Base-by-base conservation (phyloP, 257 asterid genomes). In the Solanum virginianum region DNA sequence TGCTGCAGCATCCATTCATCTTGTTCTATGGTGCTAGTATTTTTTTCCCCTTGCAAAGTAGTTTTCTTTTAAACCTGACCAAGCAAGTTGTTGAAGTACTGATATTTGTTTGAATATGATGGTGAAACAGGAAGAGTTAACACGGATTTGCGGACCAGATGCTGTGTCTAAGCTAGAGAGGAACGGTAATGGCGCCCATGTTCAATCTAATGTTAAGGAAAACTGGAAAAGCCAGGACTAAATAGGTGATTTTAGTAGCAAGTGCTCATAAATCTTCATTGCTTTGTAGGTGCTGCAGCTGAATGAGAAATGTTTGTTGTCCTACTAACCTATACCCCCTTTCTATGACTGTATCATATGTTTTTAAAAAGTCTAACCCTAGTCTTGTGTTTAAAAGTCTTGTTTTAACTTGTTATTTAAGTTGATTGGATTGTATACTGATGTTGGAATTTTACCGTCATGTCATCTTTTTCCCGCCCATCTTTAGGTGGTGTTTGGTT, bases 101-200 rank as follows among this genome's bases (percentile, higher is more conserved):
- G 63, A 79, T 79, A 59, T n/a, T 10, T 29, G 20, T 20, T 75
- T 36, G 20, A 71, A 51, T 86, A 85, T 85, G 80, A 9, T 85
- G 84, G 57, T 69, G 86, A 65, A 86, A 84, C 95, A 95, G 98
- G 98, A 93, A 51, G 98, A 95, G 85, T 81, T 95, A 83, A 90
- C 89, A 2, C 88, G 88, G 86, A 43, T 91, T 80, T 89, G 93
- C 79, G 98, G 98, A 59, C 91, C 95, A 4, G 97, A 94, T 41
- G 89, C 89, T 11, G 87, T 92, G 59, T 87, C 94, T 57, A 92
- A 88, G 86, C 69, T 92, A 83, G 96, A 91, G 88, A 90, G 86
- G 51, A 81, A 85, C 55, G 87, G 87, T 85, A 39, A 71, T 12
- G 89, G 85, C 43, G 18, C 86, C 29, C 93, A 88, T 81, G 59